Base-by-base conservation (phyloP, 116 monocot genomes). In the Thalassia testudinum region DNA sequence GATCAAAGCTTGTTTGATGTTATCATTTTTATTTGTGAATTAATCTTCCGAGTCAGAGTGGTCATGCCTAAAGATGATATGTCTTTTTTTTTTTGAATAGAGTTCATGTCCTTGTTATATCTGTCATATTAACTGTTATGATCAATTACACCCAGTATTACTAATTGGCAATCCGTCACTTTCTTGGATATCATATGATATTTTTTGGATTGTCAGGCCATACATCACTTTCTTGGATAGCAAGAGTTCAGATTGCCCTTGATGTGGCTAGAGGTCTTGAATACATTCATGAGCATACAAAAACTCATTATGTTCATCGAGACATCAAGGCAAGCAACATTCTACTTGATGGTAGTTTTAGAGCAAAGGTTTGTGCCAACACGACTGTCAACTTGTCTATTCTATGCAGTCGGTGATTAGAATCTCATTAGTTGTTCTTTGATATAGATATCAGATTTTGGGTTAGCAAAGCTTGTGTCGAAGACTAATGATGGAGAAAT, bases 251-350 rank as follows among this genome's bases (percentile, higher is more conserved):
- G 70, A 79, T 89, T 53, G 81, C 95, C 27, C 69, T 95, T 24
- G 95, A 89, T 82, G 71, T 85, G 65, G 89, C 95, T 50, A 85
- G 76, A 78, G 89, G 95, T 29, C 65, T 95, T 27, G 95, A 95
- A 61, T 89, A 95, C 53, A 88, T 89, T 74, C 89, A 95, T 47
- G 89, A 95, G 59, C 95, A 95, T 56, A 95, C 95, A 5, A 89
- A 77, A 63, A 66, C 78, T 54, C 89, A 82, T 73, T 89, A 95
- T 75, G 95, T 95, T 66, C 95, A 95, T 61, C 69, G 89, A 50
- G 89, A 88, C 54, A 89, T 95, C 25, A 95, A 89, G 64, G 73
- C 89, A 57, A 95, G 95, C 66, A 95, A 95, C 58, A 89, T 95
- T 54, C 75, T 95, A 49, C 85, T 89, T 59, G 95, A 95, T 68